Conservation (phyloP, 139 green algal species). For the Chlamydomonas sp. region DNA sequence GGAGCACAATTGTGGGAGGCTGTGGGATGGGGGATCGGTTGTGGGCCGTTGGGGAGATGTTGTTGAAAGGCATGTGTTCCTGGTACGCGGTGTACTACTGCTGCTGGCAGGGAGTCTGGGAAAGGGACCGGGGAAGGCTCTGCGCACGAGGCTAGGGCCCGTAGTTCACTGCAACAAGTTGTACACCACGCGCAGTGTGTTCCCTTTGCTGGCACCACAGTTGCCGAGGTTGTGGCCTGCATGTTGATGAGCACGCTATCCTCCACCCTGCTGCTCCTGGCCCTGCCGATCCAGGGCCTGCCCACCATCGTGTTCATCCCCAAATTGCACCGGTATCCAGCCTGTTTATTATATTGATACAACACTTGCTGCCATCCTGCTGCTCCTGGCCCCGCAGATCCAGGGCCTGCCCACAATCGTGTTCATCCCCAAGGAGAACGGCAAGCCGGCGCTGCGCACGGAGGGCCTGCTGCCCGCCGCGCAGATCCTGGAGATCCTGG, state of each 20-base stretch:
- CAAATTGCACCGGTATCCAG: not conserved
- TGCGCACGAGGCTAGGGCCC: no score
- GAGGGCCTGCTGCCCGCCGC: slow-evolving; percentile 89
- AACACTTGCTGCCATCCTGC: not conserved
- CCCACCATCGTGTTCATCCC: not conserved
- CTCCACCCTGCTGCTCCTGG: no score
- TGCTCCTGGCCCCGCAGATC: slow-evolving; percentile 75
- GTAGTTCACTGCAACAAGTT: no score
- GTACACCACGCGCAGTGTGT: no score
- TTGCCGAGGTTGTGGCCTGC: no score
- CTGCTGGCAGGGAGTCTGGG: not conserved
- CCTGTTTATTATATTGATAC: not conserved
- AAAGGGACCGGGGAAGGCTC: no score
- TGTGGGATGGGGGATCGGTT: no score
- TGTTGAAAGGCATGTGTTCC: not conserved
- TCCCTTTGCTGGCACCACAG: no score
- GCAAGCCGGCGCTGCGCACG: slow-evolving; percentile 90
- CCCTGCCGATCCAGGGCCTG: no score
- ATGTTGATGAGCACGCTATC: no score
- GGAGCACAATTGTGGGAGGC: no score
- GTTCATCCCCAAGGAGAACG: slow-evolving; percentile 86
- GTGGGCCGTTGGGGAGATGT: not conserved
- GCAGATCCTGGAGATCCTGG: slow-evolving; percentile 87
- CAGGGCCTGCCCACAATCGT: slow-evolving; percentile 95
- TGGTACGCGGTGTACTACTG: not conserved